Percentiles rank a stretch among this genome's conserved stretches.
phyloP scores from a whole-genome alignment of 2,329 filamentous ascomycete species.

The Helicocarpus griseus region DNA sequence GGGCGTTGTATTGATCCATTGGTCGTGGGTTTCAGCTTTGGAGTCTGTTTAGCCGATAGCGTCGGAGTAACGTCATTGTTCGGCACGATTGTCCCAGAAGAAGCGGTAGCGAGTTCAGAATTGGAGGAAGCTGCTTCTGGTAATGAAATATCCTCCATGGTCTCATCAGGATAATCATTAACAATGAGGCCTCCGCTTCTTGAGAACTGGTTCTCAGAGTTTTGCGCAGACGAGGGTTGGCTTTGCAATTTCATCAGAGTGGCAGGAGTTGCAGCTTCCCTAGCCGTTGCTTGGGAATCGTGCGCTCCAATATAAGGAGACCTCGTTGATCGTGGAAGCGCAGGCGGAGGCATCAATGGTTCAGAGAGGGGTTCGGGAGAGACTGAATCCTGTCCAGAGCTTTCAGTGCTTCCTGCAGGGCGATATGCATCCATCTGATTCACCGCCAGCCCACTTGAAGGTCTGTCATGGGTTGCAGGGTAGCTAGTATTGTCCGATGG shows the following conservation, averaged over 20 bases:
- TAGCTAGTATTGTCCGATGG: conserved; percentile 26
- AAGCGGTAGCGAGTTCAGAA: conserved; percentile 37
- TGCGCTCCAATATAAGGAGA: conserved; percentile 32
- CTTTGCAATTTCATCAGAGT: conserved; percentile 70
- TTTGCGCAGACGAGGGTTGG: conserved; percentile 32
- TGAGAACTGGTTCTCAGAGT: conserved; percentile 26
- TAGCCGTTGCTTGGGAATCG: conserved; percentile 18
- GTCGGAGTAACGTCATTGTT: conserved; percentile 42
- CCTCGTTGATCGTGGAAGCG: conserved; percentile 32
- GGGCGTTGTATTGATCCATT: conserved; percentile 18
- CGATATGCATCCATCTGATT: conserved; percentile 20
- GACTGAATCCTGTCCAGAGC: conserved; percentile 38
- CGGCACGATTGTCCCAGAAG: conserved; percentile 40
- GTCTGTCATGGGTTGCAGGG: conserved; percentile 27
- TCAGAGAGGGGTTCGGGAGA: conserved; percentile 42
- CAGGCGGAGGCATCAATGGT: conserved; percentile 41
- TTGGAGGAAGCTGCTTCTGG: conserved; percentile 59
- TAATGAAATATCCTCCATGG: conserved; percentile 58
- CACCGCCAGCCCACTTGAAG: conserved; percentile 12
- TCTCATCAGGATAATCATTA: conserved; percentile 41
- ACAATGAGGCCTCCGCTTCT: conserved; percentile 26
- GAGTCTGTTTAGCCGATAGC: conserved; percentile 57
- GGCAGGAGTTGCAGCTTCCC: conserved; percentile 70
- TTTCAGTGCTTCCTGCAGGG: conserved; percentile 32
- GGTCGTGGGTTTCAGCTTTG: conserved; percentile 20